Base-by-base conservation (phyloP, 73 alveolate species). In the Blepharisma stoltei region DNA sequence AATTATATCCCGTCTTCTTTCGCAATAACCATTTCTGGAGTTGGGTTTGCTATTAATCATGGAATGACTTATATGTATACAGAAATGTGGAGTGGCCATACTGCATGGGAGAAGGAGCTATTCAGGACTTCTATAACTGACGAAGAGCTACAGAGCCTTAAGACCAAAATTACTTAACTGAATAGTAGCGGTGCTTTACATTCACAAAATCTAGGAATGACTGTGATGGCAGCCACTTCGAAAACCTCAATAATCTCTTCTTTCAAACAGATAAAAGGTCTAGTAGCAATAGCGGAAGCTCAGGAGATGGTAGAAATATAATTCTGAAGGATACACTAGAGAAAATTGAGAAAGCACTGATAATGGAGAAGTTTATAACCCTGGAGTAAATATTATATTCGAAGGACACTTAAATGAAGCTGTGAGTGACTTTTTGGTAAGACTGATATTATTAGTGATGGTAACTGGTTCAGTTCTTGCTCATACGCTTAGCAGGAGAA, bases 351-450 rank as follows among this genome's bases (percentile, higher is more conserved):
- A 5, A 20, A 60, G 5, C 23, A 60, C 14, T 60, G 73, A 38
- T 8, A 60, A 60, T 14, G 73, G 73, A 60, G 46, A 5, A 2
- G 23, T 1, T 20, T 9, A n/a, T n/a, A 60, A 32, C 41, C 41
- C 41, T 32, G 41, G 41, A 32, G 41, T 0, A 32, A 32, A 32
- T 3, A 32, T 32, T 32, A 32, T 32, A 32, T 32, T 32, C 3
- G 41, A 32, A 32, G 41, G 73, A 8, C n/a, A 60, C 2, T 60
- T 60, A 0, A 25, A 60, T 2, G 18, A n/a, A 18, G 73, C 73
- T 0, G 4, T 60, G 73, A 60, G 46, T 60, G 73, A 60, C 46
- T 60, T 60, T 20, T 25, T 60, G 14, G 73, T 38, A 8, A 47
- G 49, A 60, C 41, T 32, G 41, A 25, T 60, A 1, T 20, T 60